Conservation (phyloP, 108 stramenopile genomes). For the Nitzschia palea region DNA sequence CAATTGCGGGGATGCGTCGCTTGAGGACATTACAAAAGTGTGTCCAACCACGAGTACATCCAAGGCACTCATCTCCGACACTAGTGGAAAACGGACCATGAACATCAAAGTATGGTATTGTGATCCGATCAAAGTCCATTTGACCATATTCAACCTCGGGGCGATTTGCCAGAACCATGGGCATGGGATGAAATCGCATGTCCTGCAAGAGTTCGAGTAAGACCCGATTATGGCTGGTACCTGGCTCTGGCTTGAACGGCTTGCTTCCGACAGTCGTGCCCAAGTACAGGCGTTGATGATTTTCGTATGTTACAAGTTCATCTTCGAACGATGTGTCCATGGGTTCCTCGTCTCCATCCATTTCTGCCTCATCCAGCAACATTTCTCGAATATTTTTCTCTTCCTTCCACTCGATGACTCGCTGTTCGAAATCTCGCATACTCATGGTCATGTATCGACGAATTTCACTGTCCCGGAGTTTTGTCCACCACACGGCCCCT, state of each 20-base stretch:
- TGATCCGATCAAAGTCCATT: conserved; percentile 30
- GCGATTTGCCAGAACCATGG: conserved; percentile 58
- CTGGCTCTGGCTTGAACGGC: conserved; percentile 49
- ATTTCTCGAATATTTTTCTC: conserved; percentile 72
- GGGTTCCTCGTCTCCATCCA: conserved; percentile 17
- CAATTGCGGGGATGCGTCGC: conserved; percentile 61
- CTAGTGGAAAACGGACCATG: conserved; percentile 80
- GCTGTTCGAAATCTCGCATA: conserved; percentile 73
- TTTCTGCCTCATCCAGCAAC: conserved; percentile 34
- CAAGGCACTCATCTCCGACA: conserved; percentile 82
- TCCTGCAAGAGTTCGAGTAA: conserved; percentile 76
- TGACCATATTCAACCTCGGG: conserved; percentile 38
- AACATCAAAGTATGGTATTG: conserved; percentile 71
- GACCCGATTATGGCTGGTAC: conserved; percentile 47
- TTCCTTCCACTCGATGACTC: conserved; percentile 83
- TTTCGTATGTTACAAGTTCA: conserved; percentile 29
- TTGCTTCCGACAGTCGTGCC: conserved; percentile 55
- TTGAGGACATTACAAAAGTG: conserved; percentile 80
- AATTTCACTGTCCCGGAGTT: conserved; percentile 44
- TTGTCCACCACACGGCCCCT: conserved; percentile 68
- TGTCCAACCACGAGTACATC: conserved; percentile 80
- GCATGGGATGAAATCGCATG: conserved; percentile 74
- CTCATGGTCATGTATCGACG: conserved; percentile 60
- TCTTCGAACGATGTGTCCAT: conserved; percentile 27
- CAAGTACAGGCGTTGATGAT: conserved; percentile 38